These are phyloP conservation scores for Eremomyces bilateralis DNA, from an alignment of 495 filamentous ascomycete genomes.

Conservation along the genomic window DNA sequence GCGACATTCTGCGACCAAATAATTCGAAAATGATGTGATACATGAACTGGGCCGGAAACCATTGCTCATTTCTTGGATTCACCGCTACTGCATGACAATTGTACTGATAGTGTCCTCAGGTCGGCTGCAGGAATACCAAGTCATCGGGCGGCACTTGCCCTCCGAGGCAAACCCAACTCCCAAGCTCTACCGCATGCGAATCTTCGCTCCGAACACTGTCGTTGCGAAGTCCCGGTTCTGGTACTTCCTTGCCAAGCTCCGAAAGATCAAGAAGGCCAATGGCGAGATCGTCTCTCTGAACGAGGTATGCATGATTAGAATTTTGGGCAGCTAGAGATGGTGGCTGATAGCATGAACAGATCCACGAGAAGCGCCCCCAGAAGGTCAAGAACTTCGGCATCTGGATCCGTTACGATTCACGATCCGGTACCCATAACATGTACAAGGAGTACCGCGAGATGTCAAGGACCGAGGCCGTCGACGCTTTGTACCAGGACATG, in stretches of 20 bases:
- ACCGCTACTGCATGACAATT: conserved; percentile 1
- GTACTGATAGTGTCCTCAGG: conserved; percentile 46
- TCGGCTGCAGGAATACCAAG: conserved; percentile 99
- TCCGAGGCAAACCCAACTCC: conserved; percentile 85
- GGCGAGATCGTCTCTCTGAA: conserved; percentile 97
- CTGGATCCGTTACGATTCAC: conserved; percentile 99
- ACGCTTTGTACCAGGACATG: conserved; percentile 98
- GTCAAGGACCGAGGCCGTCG: conserved; percentile 80
- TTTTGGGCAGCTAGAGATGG: neutral
- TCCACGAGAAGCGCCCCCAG: conserved; percentile 90
- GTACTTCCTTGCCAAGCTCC: conserved; percentile 97
- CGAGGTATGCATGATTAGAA: conserved; percentile 39
- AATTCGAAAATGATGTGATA: too few species aligned
- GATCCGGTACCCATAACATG: conserved; percentile 99
- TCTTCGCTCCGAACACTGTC: conserved; percentile 92
- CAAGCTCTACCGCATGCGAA: conserved; percentile 99
- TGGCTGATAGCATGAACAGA: conserved; percentile 29
- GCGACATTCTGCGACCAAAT: too few species aligned
- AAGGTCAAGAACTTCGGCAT: conserved; percentile 99
- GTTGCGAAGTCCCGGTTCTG: conserved; percentile 99
- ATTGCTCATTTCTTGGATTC: neutral
- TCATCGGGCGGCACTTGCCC: conserved; percentile 97
- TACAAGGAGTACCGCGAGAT: conserved; percentile 99
- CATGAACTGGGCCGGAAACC: neutral
- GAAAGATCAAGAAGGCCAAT: conserved; percentile 99